Percentiles rank a stretch among this genome's conserved stretches.
Evolutionary conservation across 148 eudicot species (phyloP).

Genomic region (Vaccinium corymbosum): DNA sequence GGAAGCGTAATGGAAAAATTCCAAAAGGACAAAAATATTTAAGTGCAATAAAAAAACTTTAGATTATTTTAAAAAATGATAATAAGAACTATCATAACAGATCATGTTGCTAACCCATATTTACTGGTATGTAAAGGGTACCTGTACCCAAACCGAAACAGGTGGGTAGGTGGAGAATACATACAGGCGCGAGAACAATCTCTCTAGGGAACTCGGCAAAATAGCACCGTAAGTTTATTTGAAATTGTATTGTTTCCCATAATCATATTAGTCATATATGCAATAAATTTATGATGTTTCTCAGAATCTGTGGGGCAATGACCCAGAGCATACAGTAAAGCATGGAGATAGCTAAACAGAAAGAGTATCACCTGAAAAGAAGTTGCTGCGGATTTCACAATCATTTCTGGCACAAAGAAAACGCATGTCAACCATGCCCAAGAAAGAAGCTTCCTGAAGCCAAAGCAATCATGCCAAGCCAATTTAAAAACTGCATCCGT

Average conservation of each 20-base stretch:
- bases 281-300: neutral
- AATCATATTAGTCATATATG: neutral
- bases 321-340: neutral
- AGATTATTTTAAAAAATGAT: no score
- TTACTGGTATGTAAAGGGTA: no score
- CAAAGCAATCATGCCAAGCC: slow-evolving; percentile 21
- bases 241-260: no score
- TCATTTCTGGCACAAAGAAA: slow-evolving; percentile 85
- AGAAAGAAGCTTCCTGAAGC: slow-evolving; percentile 88
- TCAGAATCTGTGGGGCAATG: neutral
- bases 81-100: no score
- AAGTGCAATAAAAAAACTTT: neutral
- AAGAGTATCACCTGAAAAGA: slow-evolving; percentile 50
- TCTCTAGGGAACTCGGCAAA: no score
- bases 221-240: no score
- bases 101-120: no score
- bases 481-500: neutral
- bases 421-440: slow-evolving; percentile 99
- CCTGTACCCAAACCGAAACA: no score
- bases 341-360: neutral
- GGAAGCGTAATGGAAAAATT: neutral
- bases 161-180: no score
- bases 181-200: no score
- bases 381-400: slow-evolving; percentile 66
- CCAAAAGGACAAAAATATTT: neutral